Conservation (phyloP, 495 filamentous ascomycete genomes). For the Daldinia decipiens region DNA sequence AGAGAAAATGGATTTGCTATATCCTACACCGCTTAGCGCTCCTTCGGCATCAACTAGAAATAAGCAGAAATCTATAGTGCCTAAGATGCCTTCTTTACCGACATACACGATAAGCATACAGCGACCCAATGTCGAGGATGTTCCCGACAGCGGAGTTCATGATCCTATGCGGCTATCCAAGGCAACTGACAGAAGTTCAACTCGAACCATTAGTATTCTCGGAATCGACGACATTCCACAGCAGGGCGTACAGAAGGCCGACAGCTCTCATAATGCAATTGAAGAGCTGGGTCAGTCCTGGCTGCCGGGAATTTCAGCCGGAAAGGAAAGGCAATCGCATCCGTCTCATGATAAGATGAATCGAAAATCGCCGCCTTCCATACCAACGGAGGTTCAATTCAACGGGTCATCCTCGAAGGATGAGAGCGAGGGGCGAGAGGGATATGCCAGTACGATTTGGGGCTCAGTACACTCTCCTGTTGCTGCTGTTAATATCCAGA, state of each 20-base stretch:
- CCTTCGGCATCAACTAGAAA: conserved; percentile 27
- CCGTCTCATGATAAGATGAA: conserved; percentile 41
- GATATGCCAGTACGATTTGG: conserved; percentile 51
- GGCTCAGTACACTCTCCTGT: conserved; percentile 56
- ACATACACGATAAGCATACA: conserved; percentile 41
- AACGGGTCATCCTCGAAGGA: conserved; percentile 48
- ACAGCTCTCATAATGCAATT: conserved; percentile 45
- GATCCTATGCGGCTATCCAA: conserved; percentile 38
- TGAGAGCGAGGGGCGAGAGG: conserved; percentile 48
- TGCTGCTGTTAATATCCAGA: conserved; percentile 48
- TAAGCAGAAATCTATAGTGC: conserved; percentile 55
- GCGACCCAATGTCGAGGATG: conserved; percentile 2
- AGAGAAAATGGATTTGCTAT: conserved; percentile 62
- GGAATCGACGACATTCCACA: conserved; percentile 53
- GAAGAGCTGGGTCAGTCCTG: conserved; percentile 53
- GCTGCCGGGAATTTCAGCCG: conserved; percentile 52
- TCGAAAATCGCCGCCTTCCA: conserved; percentile 53
- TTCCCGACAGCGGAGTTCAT: conserved; percentile 4
- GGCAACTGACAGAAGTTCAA: conserved; percentile 49
- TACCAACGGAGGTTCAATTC: conserved; percentile 47
- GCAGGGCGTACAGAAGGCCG: conserved; percentile 20
- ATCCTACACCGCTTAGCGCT: conserved; percentile 54
- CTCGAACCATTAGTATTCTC: conserved; percentile 52
- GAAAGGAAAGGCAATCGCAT: conserved; percentile 22
- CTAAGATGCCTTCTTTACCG: conserved; percentile 56